These are phyloP conservation scores for Pseudopyricularia javanii DNA, from an alignment of 2,329 filamentous ascomycete genomes.

Conservation along the genomic window DNA sequence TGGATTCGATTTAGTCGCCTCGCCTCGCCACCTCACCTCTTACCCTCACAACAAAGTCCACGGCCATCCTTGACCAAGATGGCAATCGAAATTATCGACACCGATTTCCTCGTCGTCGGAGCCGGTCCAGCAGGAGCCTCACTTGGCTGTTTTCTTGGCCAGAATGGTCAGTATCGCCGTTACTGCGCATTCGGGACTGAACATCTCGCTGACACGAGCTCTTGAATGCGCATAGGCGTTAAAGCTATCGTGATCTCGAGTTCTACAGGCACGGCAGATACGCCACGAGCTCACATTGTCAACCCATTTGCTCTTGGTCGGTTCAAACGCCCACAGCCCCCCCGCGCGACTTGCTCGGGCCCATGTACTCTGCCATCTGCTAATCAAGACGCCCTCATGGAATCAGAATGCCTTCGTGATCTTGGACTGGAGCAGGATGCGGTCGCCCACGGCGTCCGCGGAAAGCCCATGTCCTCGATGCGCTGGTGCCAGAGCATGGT, in stretches of 20 bases:
- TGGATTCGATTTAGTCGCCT: background rate
- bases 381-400: background rate
- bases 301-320: constrained; percentile 40
- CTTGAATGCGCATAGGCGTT: background rate
- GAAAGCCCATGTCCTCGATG: constrained; percentile 29
- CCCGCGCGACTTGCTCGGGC: constrained; percentile 9
- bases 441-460: constrained; percentile 22
- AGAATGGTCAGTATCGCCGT: constrained; percentile 23
- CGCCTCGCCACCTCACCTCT: background rate
- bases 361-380: background rate
- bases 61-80: background rate
- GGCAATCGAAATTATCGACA: constrained; percentile 14
- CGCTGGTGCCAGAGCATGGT: constrained; percentile 40
- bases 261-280: constrained; percentile 36
- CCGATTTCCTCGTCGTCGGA: constrained; percentile 35
- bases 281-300: constrained; percentile 47
- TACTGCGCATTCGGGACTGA: constrained; percentile 15
- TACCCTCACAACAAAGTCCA: background rate
- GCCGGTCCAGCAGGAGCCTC: constrained; percentile 41
- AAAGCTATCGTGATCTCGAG: constrained; percentile 35
- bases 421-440: constrained; percentile 31
- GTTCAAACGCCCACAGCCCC: constrained; percentile 20
- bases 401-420: constrained; percentile 20
- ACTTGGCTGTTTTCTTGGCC: constrained; percentile 37
- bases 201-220: background rate